Evolutionary conservation across 1,139 yeast genomes (phyloP).

Genomic region (Suhomyces atakaporum): DNA sequence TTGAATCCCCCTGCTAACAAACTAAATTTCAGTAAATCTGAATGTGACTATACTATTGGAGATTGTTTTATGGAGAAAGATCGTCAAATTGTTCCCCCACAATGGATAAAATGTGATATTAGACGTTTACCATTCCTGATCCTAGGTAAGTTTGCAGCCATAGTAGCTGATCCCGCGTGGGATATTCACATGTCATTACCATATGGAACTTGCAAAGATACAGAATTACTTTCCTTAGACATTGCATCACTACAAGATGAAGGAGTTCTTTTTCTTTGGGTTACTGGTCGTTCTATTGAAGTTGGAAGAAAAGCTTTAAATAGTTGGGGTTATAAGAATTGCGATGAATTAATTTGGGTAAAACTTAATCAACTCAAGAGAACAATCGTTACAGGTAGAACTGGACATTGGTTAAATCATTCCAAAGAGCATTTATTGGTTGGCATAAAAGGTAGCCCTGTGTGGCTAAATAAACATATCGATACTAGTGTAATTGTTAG

Average conservation of each 20-base stretch:
- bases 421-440: slow-evolving; percentile 88
- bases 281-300: slow-evolving; percentile 90
- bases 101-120: slow-evolving; percentile 87
- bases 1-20: slow-evolving; percentile 43
- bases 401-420: slow-evolving; percentile 97
- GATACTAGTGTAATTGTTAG: slow-evolving; percentile 82
- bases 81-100: slow-evolving; percentile 53
- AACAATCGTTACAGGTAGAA: slow-evolving; percentile 91
- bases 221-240: slow-evolving; percentile 66
- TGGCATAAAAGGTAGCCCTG: slow-evolving; percentile 78
- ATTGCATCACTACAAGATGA: slow-evolving; percentile 74
- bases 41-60: slow-evolving; percentile 56
- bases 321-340: slow-evolving; percentile 79
- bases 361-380: slow-evolving; percentile 84
- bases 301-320: slow-evolving; percentile 74
- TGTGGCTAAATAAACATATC: slow-evolving; percentile 65
- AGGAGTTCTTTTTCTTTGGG: slow-evolving; percentile 87
- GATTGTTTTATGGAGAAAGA: slow-evolving; percentile 47
- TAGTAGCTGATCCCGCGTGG: slow-evolving; percentile 92
- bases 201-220: slow-evolving; percentile 74
- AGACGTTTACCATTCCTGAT: slow-evolving; percentile 64
- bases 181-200: slow-evolving; percentile 82
- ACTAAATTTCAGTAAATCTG: slow-evolving; percentile 9
- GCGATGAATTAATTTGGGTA: slow-evolving; percentile 87
- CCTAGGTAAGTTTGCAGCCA: slow-evolving; percentile 83